Percentiles rank a stretch among this genome's conserved stretches.
These are phyloP conservation scores for Dissophora ornata DNA, from an alignment of 192 early-diverging fungal species.

Conservation along the genomic window DNA sequence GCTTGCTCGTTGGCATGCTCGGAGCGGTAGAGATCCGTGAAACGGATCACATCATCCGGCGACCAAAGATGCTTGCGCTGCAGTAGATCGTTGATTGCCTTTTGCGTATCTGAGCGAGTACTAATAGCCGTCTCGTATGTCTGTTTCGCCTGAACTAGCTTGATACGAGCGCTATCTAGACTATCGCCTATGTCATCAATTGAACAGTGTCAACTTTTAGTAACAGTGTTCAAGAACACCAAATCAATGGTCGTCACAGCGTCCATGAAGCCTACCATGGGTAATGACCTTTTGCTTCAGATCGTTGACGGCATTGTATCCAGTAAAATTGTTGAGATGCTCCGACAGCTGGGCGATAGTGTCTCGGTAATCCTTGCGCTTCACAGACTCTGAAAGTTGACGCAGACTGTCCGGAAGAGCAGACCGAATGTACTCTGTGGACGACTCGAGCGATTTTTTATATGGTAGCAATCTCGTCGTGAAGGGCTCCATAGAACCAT, in stretches of 20 bases:
- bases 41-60: constrained; percentile 77
- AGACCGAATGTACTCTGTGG: constrained; percentile 41
- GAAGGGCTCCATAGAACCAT: constrained; percentile 24
- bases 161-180: constrained; percentile 38
- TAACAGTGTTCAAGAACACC: too few relatives aligned
- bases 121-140: constrained; percentile 68
- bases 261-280: constrained; percentile 53
- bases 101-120: constrained; percentile 70
- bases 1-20: constrained; percentile 74
- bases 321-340: constrained; percentile 77
- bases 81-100: constrained; percentile 80
- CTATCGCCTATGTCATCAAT: constrained; percentile 20
- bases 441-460: constrained; percentile 26
- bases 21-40: constrained; percentile 78
- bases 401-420: constrained; percentile 23
- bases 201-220: too few relatives aligned
- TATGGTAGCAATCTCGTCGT: constrained; percentile 34
- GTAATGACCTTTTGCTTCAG: constrained; percentile 74
- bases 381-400: constrained; percentile 46
- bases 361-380: constrained; percentile 43
- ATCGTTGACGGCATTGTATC: constrained; percentile 73
- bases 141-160: constrained; percentile 56
- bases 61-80: constrained; percentile 85
- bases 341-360: constrained; percentile 40
- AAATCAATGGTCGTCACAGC: neutral